Evolutionary conservation across 805 yeast genomes (phyloP).

Genomic region (Yamadazyma phyllophila): DNA sequence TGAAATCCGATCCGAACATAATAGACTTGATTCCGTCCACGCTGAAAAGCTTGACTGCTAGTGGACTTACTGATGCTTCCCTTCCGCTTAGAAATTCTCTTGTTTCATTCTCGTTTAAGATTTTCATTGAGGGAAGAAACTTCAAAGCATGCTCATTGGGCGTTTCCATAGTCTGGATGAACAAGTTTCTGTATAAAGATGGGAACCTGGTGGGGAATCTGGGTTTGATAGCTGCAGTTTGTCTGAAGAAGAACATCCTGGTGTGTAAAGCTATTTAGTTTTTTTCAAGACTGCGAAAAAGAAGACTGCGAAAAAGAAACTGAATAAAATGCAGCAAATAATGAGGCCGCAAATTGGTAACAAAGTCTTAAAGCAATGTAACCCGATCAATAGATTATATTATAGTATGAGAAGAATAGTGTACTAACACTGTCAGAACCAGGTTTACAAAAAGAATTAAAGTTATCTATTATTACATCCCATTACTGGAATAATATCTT

Average conservation of each 20-base stretch:
- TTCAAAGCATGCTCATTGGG: slow-evolving; percentile 87
- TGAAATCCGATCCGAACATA: slow-evolving; percentile 80
- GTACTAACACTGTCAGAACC: too few relatives aligned
- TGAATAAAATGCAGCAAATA: background rate
- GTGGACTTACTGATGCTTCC: slow-evolving; percentile 72
- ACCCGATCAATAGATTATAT: too few relatives aligned
- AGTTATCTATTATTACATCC: too few relatives aligned
- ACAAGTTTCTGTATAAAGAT: slow-evolving; percentile 26
- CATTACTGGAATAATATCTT: slow-evolving; percentile 37
- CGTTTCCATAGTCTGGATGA: slow-evolving; percentile 80
- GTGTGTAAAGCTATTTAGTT: background rate
- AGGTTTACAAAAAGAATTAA: too few relatives aligned
- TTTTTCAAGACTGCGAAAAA: background rate
- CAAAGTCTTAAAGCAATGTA: too few relatives aligned
- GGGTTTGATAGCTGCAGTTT: background rate
- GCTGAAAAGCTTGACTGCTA: slow-evolving; percentile 71
- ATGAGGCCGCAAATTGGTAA: background rate
- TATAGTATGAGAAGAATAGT: too few relatives aligned
- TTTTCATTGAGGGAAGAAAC: slow-evolving; percentile 70
- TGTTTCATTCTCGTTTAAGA: slow-evolving; percentile 64
- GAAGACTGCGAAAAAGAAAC: background rate
- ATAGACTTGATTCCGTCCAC: slow-evolving; percentile 75
- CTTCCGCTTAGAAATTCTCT: slow-evolving; percentile 72
- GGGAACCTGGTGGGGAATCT: background rate
- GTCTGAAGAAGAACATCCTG: slow-evolving; percentile 5